Conservation (phyloP, 2,329 filamentous ascomycete species). For the Arthrobotrys conoides region DNA sequence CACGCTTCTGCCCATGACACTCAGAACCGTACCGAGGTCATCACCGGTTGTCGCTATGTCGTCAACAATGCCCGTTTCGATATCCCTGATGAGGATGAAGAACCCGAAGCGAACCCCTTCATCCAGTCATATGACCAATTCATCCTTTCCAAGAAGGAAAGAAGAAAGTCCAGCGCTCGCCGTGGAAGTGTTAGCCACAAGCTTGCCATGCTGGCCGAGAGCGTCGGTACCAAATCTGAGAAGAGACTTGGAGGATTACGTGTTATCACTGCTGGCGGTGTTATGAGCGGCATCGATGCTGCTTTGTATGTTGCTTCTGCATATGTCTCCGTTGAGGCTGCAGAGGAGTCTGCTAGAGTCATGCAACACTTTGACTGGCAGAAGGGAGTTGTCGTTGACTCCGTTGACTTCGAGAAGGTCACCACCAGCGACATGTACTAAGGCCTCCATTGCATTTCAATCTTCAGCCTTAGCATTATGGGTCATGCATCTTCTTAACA, state of each 20-base stretch:
- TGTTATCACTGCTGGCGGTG: constrained; percentile 84
- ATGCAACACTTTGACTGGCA: constrained; percentile 85
- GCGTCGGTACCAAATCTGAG: constrained; percentile 66
- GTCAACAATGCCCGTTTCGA: constrained; percentile 94
- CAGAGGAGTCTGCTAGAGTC: constrained; percentile 79
- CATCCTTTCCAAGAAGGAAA: constrained; percentile 77
- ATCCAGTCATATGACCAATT: constrained; percentile 68
- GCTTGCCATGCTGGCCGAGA: constrained; percentile 45
- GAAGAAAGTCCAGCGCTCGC: constrained; percentile 84
- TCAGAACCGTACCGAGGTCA: constrained; percentile 80
- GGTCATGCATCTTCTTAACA: constrained; percentile 29
- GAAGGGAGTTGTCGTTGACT: constrained; percentile 87
- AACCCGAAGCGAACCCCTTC: constrained; percentile 66
- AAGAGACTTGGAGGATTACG: constrained; percentile 75
- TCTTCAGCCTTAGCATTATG: neutral
- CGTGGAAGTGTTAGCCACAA: constrained; percentile 78
- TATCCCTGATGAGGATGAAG: constrained; percentile 79
- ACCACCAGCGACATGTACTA: constrained; percentile 6
- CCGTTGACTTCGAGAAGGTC: constrained; percentile 76
- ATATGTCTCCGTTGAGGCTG: constrained; percentile 81
- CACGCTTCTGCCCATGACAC: constrained; percentile 41
- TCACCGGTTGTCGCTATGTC: constrained; percentile 85
- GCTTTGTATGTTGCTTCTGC: constrained; percentile 87
- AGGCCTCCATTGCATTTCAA: constrained; percentile 13
- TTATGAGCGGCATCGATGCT: constrained; percentile 85